Conservation (phyloP, 176 grass and related monocot genomes). For the Ensete ventricosum region DNA sequence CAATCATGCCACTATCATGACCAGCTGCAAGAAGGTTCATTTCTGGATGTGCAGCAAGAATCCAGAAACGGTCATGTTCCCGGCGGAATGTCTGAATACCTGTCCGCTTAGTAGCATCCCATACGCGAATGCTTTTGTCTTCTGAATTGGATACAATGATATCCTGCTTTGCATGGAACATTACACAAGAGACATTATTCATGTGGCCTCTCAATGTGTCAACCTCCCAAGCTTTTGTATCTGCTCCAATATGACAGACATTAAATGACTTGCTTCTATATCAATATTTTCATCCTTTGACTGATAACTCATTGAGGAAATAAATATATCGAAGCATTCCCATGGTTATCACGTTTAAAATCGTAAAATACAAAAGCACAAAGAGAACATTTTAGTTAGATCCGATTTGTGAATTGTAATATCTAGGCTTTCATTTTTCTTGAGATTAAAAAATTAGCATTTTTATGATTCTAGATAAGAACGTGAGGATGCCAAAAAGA, state of each 20-base stretch:
- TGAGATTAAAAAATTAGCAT: not conserved
- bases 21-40: constrained; percentile 95
- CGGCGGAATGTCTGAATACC: constrained; percentile 75
- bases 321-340: not conserved
- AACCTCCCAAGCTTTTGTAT: constrained; percentile 92
- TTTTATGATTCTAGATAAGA: not conserved
- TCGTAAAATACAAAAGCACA: not conserved
- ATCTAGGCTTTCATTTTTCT: not conserved
- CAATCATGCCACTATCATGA: constrained; percentile 91
- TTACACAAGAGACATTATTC: constrained; percentile 89
- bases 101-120: constrained; percentile 92
- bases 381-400: not conserved
- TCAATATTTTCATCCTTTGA: not conserved
- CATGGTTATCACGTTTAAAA: not conserved
- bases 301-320: not conserved
- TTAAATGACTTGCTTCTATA: constrained; percentile 1
- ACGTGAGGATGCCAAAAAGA: not conserved
- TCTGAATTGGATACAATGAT: constrained; percentile 96
- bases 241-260: constrained; percentile 34
- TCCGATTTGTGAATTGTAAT: not conserved
- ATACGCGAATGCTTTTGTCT: constrained; percentile 91
- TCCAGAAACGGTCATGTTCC: constrained; percentile 98
- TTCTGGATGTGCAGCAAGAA: constrained; percentile 83
- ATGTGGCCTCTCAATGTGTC: constrained; percentile 92
- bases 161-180: constrained; percentile 92